phyloP scores from a whole-genome alignment of 1,139 yeast genomes.

The Yamadazyma pseudoaaseri region DNA sequence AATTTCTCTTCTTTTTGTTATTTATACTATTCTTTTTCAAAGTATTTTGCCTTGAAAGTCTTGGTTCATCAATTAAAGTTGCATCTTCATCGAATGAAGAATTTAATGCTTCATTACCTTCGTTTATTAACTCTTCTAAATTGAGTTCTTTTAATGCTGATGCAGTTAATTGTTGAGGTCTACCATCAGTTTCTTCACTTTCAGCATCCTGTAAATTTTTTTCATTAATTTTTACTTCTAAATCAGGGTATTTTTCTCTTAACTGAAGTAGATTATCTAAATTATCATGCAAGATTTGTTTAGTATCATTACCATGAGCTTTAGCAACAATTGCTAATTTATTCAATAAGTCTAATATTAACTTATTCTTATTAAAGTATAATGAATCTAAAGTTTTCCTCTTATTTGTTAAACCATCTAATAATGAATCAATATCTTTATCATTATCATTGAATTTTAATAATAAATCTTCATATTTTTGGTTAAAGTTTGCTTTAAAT shows the following conservation, averaged over 20 bases:
- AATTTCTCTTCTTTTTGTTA: constrained; percentile 27
- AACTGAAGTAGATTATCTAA: constrained; percentile 28
- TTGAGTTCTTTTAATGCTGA: constrained; percentile 24
- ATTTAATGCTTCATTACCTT: constrained; percentile 33
- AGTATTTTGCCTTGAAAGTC: constrained; percentile 26
- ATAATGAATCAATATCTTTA: constrained; percentile 43
- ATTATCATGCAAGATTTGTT: constrained; percentile 33
- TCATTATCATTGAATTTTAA: constrained; percentile 34
- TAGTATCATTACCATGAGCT: constrained; percentile 49
- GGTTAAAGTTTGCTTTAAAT: constrained; percentile 37
- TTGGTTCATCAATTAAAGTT: constrained; percentile 28
- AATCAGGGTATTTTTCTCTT: constrained; percentile 37
- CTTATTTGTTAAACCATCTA: constrained; percentile 42
- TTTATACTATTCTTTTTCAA: constrained; percentile 23
- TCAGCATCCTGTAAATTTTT: constrained; percentile 7
- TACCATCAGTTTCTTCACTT: constrained; percentile 21
- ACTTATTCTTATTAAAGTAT: constrained; percentile 46
- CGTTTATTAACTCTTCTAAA: constrained; percentile 33
- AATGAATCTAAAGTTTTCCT: constrained; percentile 43
- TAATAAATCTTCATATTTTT: constrained; percentile 28
- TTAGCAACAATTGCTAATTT: constrained; percentile 46
- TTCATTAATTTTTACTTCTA: constrained; percentile 25
- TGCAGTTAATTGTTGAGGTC: constrained; percentile 1
- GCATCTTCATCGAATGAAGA: constrained; percentile 39
- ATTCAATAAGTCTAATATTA: constrained; percentile 44